Conservation (phyloP, 371 early-diverging fungal species). For the Rhizopus arrhizus region DNA sequence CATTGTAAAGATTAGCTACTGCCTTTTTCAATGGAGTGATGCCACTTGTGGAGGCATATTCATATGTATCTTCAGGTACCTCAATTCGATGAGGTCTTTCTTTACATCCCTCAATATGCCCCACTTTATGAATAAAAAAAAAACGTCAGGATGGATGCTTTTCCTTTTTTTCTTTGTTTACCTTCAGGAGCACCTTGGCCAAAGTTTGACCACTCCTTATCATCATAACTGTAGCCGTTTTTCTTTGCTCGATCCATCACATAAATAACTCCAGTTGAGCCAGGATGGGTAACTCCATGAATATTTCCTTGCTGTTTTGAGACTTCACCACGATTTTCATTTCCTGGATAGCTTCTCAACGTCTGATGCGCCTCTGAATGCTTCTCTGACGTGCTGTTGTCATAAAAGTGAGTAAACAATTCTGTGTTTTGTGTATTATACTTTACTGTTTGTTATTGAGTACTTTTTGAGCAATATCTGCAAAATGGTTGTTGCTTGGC, state of each 20-base stretch:
- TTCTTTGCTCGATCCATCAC: constrained; percentile 56
- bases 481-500: too few relatives aligned
- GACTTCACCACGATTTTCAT: constrained; percentile 23
- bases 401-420: background rate
- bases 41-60: constrained; percentile 52
- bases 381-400: constrained; percentile 17
- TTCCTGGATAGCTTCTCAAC: constrained; percentile 42
- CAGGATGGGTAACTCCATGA: constrained; percentile 47
- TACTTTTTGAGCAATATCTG: too few relatives aligned
- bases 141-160: too few relatives aligned
- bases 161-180: constrained; percentile 8
- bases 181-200: constrained; percentile 62
- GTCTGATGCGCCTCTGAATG: constrained; percentile 38
- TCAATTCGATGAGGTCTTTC: constrained; percentile 37
- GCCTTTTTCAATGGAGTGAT: constrained; percentile 38
- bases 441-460: too few relatives aligned
- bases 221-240: constrained; percentile 38
- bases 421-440: too few relatives aligned
- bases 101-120: constrained; percentile 44
- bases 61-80: constrained; percentile 22
- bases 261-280: constrained; percentile 57
- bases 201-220: constrained; percentile 51
- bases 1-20: constrained; percentile 54
- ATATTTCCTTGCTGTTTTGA: constrained; percentile 19
- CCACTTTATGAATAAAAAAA: constrained; percentile 23